These are phyloP conservation scores for Bruguiera sexangula DNA, from an alignment of 345 rosid species.

Conservation along the genomic window DNA sequence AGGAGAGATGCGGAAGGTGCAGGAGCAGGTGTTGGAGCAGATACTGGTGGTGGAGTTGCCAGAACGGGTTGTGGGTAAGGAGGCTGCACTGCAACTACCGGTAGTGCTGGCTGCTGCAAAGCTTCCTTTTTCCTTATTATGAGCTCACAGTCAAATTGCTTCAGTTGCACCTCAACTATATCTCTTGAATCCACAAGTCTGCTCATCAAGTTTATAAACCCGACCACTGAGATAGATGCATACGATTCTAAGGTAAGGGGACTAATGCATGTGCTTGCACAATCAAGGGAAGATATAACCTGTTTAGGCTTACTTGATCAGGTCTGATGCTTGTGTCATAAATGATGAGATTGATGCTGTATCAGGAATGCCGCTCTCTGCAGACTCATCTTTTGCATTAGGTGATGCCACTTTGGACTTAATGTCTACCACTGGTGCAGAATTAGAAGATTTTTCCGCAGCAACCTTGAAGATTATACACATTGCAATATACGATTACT, in stretches of 20 bases:
- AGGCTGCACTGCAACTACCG: constrained; percentile 40
- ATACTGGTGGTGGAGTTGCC: constrained; percentile 39
- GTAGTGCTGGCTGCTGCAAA: constrained; percentile 49
- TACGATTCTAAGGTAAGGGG: not conserved
- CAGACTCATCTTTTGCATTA: constrained; percentile 37
- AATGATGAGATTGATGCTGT: constrained; percentile 56
- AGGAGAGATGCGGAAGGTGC: constrained; percentile 32
- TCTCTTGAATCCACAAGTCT: constrained; percentile 97
- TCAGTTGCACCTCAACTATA: constrained; percentile 75
- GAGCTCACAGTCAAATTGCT: constrained; percentile 78
- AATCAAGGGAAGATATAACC: not conserved
- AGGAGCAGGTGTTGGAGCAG: constrained; percentile 35
- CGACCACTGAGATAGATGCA: not conserved
- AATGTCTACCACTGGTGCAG: constrained; percentile 33
- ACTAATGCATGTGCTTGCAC: not conserved
- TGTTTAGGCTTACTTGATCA: constrained; percentile 63
- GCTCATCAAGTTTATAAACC: constrained; percentile 20
- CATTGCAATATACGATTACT: too few species aligned
- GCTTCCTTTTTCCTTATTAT: constrained; percentile 86
- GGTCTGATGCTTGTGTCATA: constrained; percentile 80
- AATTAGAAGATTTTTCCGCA: constrained; percentile 48
- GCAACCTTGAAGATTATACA: constrained; percentile 37
- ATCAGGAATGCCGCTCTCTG: constrained; percentile 47
- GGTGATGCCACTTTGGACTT: constrained; percentile 23
- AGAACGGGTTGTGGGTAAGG: constrained; percentile 39